Evolutionary conservation across 2,329 filamentous ascomycete species (phyloP).

Genomic region (Calonectria pseudoreteaudii): DNA sequence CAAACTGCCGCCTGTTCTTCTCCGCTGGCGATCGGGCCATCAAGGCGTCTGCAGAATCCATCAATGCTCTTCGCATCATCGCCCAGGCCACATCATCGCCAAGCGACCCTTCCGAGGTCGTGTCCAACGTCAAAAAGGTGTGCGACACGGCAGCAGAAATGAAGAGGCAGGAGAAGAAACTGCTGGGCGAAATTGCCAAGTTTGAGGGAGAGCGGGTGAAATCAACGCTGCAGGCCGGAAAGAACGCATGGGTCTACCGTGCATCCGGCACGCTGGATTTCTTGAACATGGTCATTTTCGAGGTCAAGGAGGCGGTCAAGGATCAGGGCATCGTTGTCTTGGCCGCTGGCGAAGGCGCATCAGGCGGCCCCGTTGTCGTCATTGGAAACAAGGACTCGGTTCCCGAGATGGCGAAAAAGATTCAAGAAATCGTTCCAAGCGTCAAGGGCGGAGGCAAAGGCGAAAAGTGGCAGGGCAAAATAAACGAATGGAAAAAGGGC

Average conservation of each 20-base stretch:
- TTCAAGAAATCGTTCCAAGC: slow-evolving; percentile 11
- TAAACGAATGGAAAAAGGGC: slow-evolving; percentile 41
- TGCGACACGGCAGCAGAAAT: slow-evolving; percentile 33
- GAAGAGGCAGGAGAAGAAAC: slow-evolving; percentile 42
- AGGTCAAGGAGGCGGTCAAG: slow-evolving; percentile 36
- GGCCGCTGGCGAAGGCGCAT: slow-evolving; percentile 42
- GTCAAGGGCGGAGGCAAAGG: slow-evolving; percentile 46
- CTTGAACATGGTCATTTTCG: slow-evolving; percentile 43
- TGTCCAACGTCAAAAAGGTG: slow-evolving; percentile 26
- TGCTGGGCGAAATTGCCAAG: slow-evolving; percentile 43
- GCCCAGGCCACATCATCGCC: slow-evolving; percentile 43
- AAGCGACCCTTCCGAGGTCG: slow-evolving; percentile 35
- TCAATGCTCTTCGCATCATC: slow-evolving; percentile 37
- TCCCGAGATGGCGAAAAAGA: slow-evolving; percentile 31
- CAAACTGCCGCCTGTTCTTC: slow-evolving; percentile 47
- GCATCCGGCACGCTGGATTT: slow-evolving; percentile 44
- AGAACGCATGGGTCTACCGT: slow-evolving; percentile 41
- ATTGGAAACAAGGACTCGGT: slow-evolving; percentile 39
- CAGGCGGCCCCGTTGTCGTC: slow-evolving; percentile 40
- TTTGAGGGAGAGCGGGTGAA: slow-evolving; percentile 42
- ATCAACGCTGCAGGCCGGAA: slow-evolving; percentile 22
- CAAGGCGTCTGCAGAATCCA: slow-evolving; percentile 33
- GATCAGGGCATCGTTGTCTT: slow-evolving; percentile 36
- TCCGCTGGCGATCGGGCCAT: slow-evolving; percentile 45
- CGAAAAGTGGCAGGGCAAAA: slow-evolving; percentile 49